Conservation (phyloP, 129 eudicot species). For the Kitagawia praeruptora region DNA sequence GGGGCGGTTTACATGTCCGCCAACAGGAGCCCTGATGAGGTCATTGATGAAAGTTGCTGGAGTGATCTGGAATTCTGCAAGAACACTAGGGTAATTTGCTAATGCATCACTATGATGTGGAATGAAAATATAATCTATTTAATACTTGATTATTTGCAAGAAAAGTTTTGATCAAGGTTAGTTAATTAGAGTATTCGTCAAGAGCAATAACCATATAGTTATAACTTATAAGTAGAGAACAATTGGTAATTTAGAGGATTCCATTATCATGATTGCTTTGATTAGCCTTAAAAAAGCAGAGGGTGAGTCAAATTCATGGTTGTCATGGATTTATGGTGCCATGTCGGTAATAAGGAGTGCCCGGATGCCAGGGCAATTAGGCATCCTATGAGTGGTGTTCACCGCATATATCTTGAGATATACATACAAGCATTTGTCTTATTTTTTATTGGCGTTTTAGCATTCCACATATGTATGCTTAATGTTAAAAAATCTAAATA, state of each 20-base stretch:
- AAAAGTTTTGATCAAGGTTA: not conserved
- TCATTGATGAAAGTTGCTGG: slow-evolving; percentile 97
- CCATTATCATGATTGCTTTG: too few species aligned
- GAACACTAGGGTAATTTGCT: slow-evolving; percentile 62
- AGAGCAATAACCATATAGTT: not conserved
- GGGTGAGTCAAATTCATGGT: not conserved
- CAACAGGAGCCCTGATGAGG: slow-evolving; percentile 66
- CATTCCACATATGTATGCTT: too few species aligned
- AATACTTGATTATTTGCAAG: not conserved
- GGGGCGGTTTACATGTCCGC: slow-evolving; percentile 98
- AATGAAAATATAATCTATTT: not conserved
- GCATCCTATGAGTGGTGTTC: too few species aligned
- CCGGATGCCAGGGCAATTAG: too few species aligned
- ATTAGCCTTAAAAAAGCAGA: not conserved
- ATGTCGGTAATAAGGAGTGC: too few species aligned
- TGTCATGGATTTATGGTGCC: too few species aligned
- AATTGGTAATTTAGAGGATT: not conserved
- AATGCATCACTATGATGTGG: not conserved
- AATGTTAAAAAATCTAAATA: too few species aligned
- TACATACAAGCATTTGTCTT: too few species aligned
- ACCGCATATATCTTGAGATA: too few species aligned
- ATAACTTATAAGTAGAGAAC: not conserved
- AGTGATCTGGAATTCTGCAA: slow-evolving; percentile 97
- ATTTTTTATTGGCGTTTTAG: too few species aligned
- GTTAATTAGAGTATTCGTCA: too few species aligned